Base-by-base conservation (phyloP, 2,329 filamentous ascomycete genomes). In the Ceratocystis colombiana region DNA sequence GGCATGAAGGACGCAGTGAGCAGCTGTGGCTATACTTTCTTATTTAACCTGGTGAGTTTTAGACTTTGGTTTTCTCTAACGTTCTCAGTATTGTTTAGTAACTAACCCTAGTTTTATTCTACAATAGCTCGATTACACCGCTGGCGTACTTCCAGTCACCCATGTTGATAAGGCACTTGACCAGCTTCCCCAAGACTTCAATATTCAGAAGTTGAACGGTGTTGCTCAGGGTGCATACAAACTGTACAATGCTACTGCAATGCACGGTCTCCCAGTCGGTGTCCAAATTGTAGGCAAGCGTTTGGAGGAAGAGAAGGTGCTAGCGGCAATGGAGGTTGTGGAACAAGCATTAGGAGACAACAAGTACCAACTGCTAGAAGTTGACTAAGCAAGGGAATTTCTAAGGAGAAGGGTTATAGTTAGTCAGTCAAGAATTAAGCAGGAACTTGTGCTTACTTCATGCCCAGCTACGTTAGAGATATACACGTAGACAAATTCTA, bases 11-110 rank as follows among this genome's bases (percentile, higher is more conserved):
- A 93, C 71, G 90, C 90, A 2, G 85, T 94, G 57, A 88, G 88
- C 69, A 90, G 87, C 70, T 96, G 92, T 72, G 91, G 90, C 0
- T 96, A 97, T 73, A 96, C 92, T 0, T 96, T 96, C 73, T 76
- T 96, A 66, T 97, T 94, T 78, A 96, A 96, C 71, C 70, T 96
- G 72, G 87, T 89, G 77, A 75, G 84, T 77, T 5, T 12, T 28
- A 5, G 62, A 28, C 30, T 33, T 50, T 45, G 10, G 25, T 15
- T 28, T 25, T 15, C 25, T 22, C 53, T 5, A 5, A 15, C 15
- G 15, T 28, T 59, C n/a, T 59, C 8, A 15, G n/a, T 37, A 3
- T 59, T 15, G 10, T 37, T 20, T 10, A n/a, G n/a, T 59, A 5
- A 22, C 12, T 59, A 37, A 59, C 25, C 5, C 15, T 59, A 5